Conservation (phyloP, 2,329 filamentous ascomycete species). For the Phyllosticta capitalensis region DNA sequence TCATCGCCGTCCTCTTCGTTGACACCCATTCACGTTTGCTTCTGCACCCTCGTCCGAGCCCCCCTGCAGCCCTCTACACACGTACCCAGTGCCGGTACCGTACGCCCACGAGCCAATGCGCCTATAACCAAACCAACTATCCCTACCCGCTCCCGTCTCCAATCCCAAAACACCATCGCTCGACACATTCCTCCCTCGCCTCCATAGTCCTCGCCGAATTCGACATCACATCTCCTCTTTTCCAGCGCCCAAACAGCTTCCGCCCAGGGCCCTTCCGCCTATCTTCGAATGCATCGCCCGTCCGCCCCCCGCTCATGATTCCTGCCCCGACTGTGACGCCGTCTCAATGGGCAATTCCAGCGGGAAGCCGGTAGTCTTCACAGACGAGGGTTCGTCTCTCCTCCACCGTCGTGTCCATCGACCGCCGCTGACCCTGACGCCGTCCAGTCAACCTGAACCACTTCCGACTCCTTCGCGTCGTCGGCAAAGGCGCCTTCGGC, state of each 20-base stretch:
- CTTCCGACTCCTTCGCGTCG: constrained; percentile 87
- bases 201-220: background rate
- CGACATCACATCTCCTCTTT: background rate
- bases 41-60: background rate
- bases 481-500: constrained; percentile 95
- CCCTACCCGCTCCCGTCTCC: background rate
- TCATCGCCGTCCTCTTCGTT: too few species aligned
- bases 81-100: background rate
- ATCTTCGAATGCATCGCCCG: constrained; percentile 1
- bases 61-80: background rate
- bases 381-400: constrained; percentile 70
- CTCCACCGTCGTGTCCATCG: background rate
- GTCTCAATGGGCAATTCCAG: constrained; percentile 80
- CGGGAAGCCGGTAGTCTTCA: constrained; percentile 85
- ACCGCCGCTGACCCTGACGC: constrained; percentile 14
- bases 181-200: background rate
- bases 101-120: background rate
- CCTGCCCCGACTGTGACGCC: constrained; percentile 5
- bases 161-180: background rate
- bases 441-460: constrained; percentile 85
- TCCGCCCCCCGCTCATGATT: constrained; percentile 7
- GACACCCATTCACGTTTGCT: background rate
- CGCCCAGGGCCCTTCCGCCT: background rate
- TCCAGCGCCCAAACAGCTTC: background rate
- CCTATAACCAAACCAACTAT: background rate